phyloP scores from a whole-genome alignment of 108 stramenopile species.

The Nannochloropsis salina region DNA sequence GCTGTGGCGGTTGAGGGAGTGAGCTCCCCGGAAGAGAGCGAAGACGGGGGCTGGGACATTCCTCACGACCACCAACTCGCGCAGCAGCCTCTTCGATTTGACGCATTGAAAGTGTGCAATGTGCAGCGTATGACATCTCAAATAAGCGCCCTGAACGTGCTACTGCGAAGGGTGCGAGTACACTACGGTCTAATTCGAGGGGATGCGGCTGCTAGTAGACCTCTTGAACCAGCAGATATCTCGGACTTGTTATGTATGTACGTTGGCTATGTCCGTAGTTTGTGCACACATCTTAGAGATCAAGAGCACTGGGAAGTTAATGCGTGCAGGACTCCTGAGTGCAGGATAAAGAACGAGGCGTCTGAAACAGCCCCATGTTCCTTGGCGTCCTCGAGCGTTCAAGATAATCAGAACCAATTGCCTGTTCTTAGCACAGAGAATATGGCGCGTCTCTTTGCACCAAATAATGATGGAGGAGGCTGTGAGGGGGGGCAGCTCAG shows the following conservation, averaged over 20 bases:
- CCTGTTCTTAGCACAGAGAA: not conserved
- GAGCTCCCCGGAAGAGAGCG: not conserved
- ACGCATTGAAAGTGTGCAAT: not conserved
- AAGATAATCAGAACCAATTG: not conserved
- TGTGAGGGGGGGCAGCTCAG: not conserved
- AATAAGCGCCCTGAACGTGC: not conserved
- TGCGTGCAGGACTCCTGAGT: not conserved
- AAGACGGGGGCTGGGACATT: not conserved
- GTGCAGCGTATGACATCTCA: not conserved
- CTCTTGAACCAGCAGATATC: not conserved
- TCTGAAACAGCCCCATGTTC: no score
- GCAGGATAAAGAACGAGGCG: no score
- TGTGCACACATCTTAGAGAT: not conserved
- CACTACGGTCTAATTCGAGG: not conserved
- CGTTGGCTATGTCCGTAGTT: not conserved
- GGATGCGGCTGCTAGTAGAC: no score
- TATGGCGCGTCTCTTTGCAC: not conserved
- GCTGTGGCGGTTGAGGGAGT: not conserved
- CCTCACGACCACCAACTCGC: not conserved
- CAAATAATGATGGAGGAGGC: not conserved
- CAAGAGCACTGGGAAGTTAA: not conserved
- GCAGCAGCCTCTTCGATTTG: slow-evolving; percentile 1
- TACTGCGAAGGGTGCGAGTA: not conserved
- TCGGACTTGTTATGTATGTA: not conserved
- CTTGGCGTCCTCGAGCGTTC: not conserved